A percentile compares a stretch with the other conserved stretches of the same genome.
These are phyloP conservation scores for Paramecium biaurelia DNA, from an alignment of 73 alveolate genomes.

Conservation along the genomic window DNA sequence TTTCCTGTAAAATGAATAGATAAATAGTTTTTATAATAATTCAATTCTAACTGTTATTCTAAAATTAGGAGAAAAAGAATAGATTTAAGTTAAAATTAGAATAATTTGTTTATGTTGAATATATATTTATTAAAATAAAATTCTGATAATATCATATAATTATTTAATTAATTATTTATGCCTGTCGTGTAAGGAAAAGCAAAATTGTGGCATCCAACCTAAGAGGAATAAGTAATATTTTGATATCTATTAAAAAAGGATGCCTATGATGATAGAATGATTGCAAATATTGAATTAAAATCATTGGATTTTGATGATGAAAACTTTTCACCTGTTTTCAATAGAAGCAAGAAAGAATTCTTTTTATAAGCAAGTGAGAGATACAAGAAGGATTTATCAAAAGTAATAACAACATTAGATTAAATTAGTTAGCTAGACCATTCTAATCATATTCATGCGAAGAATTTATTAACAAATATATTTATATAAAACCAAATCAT, in stretches of 20 bases:
- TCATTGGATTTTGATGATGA: constrained; percentile 63
- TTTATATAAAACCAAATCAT: constrained; percentile 58
- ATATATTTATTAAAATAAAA: too few species aligned
- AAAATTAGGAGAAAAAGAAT: not conserved
- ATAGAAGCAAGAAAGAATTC: constrained; percentile 62
- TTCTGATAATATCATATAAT: not conserved
- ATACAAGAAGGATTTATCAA: constrained; percentile 53
- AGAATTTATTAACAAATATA: constrained; percentile 42
- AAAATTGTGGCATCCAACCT: constrained; percentile 59
- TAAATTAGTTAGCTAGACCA: constrained; percentile 53
- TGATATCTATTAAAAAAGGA: constrained; percentile 8
- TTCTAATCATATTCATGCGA: constrained; percentile 16
- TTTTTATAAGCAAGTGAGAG: constrained; percentile 49
- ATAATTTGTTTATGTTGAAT: not conserved
- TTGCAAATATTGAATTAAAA: constrained; percentile 63
- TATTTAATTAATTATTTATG: constrained; percentile 16
- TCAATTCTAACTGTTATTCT: not conserved
- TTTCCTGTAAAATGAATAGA: not conserved
- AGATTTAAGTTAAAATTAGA: not conserved
- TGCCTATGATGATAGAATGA: constrained; percentile 66
- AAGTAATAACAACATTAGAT: not conserved
- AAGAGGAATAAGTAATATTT: constrained; percentile 59
- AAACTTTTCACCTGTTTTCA: constrained; percentile 65
- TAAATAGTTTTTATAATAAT: too few species aligned
- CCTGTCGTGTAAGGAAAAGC: constrained; percentile 63